A percentile compares a stretch with the other conserved stretches of the same genome.
Conservation (phyloP, 1,284 basidiomycete genomes). For the Testicularia cyperi region DNA sequence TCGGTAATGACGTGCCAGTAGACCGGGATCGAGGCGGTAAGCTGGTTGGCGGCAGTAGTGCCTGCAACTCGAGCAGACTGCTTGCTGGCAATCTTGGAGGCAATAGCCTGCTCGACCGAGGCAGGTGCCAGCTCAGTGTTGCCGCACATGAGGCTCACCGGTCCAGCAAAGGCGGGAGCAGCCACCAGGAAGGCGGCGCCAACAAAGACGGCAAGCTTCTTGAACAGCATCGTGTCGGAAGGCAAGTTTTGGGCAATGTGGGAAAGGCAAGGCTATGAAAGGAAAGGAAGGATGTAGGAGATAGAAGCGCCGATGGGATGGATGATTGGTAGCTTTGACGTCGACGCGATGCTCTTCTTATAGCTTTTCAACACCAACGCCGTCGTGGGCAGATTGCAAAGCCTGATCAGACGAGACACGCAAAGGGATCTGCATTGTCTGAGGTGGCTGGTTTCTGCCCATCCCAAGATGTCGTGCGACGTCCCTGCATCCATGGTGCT, state of each 20-base stretch:
- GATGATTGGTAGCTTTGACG: neutral
- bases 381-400: no score
- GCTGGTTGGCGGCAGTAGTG: slow-evolving; percentile 1
- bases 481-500: no score
- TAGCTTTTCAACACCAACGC: slow-evolving; percentile 3
- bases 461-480: no score
- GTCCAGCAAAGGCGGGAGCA: slow-evolving; percentile 9
- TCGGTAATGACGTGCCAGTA: slow-evolving; percentile 41
- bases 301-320: neutral
- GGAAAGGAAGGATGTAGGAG: neutral
- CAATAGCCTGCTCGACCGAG: slow-evolving; percentile 10
- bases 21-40: slow-evolving; percentile 23
- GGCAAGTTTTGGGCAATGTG: neutral
- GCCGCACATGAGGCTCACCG: slow-evolving; percentile 9
- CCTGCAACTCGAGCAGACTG: neutral
- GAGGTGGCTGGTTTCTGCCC: no score
- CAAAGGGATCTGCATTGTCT: no score
- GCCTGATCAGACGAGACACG: no score
- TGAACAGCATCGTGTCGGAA: slow-evolving; percentile 21
- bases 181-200: slow-evolving; percentile 7
- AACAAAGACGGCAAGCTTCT: slow-evolving; percentile 9
- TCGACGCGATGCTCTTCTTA: slow-evolving; percentile 1
- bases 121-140: slow-evolving; percentile 9
- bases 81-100: slow-evolving; percentile 4
- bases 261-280: neutral